Conservation (phyloP, 2,329 filamentous ascomycete genomes). For the Fusarium sororula region DNA sequence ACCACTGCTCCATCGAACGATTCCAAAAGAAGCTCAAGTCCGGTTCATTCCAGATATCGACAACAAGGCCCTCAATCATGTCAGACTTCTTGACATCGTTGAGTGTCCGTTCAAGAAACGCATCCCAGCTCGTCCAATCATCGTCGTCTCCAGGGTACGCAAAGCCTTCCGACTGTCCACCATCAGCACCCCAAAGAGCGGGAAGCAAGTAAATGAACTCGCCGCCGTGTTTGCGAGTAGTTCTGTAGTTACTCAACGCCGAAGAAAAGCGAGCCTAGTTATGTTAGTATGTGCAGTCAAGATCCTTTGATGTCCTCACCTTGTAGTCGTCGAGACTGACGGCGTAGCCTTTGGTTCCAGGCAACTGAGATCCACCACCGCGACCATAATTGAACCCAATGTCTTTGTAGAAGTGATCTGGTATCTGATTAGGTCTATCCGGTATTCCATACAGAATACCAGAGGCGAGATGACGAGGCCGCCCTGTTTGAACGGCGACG, state of each 20-base stretch:
- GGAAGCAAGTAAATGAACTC: constrained; percentile 57
- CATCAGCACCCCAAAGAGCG: constrained; percentile 59
- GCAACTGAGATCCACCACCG: constrained; percentile 19
- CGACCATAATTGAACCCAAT: constrained; percentile 26
- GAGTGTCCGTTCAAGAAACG: constrained; percentile 52
- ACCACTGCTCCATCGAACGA: constrained; percentile 23
- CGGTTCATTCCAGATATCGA: constrained; percentile 66
- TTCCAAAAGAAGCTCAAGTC: constrained; percentile 46
- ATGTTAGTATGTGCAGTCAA: neutral
- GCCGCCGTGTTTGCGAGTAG: constrained; percentile 47
- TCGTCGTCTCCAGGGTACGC: constrained; percentile 59
- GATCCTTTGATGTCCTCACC: rapidly evolving
- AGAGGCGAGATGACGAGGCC: constrained; percentile 17
- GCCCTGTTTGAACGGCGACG: neutral
- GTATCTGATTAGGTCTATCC: constrained; percentile 17
- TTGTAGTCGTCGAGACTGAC: constrained; percentile 1
- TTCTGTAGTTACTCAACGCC: constrained; percentile 18
- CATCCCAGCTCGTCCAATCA: constrained; percentile 57
- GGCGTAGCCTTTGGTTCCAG: constrained; percentile 4
- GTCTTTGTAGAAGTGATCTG: constrained; percentile 7
- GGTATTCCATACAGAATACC: constrained; percentile 27
- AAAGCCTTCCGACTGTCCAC: constrained; percentile 47
- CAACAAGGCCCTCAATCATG: constrained; percentile 49
- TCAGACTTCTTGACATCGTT: constrained; percentile 50
- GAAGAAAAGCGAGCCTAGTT: constrained; percentile 14